These are phyloP conservation scores for Diaporthe ampelina DNA, from an alignment of 2,329 filamentous ascomycete genomes.

Conservation along the genomic window DNA sequence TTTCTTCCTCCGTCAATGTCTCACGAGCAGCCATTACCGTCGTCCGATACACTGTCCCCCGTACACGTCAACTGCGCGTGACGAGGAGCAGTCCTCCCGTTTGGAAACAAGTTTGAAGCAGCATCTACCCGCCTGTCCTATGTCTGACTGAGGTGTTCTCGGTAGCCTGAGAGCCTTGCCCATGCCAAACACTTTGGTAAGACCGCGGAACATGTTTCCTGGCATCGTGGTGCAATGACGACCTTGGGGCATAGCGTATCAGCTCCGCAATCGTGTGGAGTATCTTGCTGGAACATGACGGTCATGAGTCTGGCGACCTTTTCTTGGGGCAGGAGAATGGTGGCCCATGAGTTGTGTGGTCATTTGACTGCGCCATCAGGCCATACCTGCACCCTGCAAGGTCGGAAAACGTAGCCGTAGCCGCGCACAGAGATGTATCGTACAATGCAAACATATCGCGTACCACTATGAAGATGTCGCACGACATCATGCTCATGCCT, in stretches of 20 bases:
- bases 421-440: neutral
- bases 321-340: too few species aligned
- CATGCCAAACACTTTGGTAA: neutral
- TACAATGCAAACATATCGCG: neutral
- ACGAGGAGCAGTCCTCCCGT: neutral
- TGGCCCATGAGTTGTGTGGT: neutral
- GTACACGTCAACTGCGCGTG: neutral
- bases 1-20: neutral
- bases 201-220: too few species aligned
- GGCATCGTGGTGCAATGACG: neutral
- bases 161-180: too few species aligned
- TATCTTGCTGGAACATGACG: neutral
- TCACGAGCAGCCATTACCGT: neutral
- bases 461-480: neutral
- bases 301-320: neutral
- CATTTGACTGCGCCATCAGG: too few species aligned
- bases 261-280: neutral
- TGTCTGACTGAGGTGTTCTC: neutral
- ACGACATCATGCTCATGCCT: neutral
- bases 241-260: too few species aligned
- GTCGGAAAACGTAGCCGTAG: neutral
- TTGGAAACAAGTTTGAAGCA: neutral
- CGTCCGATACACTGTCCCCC: neutral
- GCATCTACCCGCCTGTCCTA: neutral
- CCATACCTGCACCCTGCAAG: neutral